phyloP scores from a whole-genome alignment of 2,329 filamentous ascomycete species.

The Aspergillus puulaauensis region DNA sequence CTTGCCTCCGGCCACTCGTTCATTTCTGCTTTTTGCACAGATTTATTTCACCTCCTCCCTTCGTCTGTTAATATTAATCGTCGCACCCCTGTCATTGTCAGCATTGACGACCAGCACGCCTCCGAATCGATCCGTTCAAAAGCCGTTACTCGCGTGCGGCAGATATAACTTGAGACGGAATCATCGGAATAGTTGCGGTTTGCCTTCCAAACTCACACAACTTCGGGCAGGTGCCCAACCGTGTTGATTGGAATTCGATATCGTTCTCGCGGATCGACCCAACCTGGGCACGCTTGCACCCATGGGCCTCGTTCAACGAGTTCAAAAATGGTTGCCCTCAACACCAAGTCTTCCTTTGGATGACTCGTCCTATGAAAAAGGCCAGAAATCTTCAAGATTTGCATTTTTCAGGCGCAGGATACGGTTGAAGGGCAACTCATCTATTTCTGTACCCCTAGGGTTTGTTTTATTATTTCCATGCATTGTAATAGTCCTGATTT shows the following conservation, averaged over 20 bases:
- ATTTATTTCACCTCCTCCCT: conserved; percentile 17
- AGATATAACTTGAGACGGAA: conserved; percentile 6
- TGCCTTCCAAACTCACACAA: neutral
- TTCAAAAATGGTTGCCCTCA: conserved; percentile 53
- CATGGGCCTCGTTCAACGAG: conserved; percentile 56
- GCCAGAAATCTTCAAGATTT: conserved; percentile 52
- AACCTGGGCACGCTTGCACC: conserved; percentile 31
- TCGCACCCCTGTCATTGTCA: conserved; percentile 4
- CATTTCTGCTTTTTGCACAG: conserved; percentile 22
- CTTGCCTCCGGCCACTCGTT: conserved; percentile 45
- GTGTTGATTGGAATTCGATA: conserved; percentile 14
- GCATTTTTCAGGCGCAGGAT: conserved; percentile 85
- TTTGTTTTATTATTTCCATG: conserved; percentile 90
- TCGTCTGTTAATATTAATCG: conserved; percentile 20
- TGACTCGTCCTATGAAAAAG: conserved; percentile 47
- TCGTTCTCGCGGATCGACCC: conserved; percentile 13
- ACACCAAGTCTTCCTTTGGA: conserved; percentile 47
- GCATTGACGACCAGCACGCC: conserved; percentile 4
- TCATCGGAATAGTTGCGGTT: neutral
- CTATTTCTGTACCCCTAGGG: conserved; percentile 86
- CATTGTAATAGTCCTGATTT: conserved; percentile 85
- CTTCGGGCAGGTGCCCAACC: conserved; percentile 5
- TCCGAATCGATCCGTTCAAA: conserved; percentile 5
- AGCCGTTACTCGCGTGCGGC: conserved; percentile 18
- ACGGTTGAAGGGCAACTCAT: conserved; percentile 86